Base-by-base conservation (phyloP, 768 basidiomycete genomes). In the Paxillus rubicundulus region DNA sequence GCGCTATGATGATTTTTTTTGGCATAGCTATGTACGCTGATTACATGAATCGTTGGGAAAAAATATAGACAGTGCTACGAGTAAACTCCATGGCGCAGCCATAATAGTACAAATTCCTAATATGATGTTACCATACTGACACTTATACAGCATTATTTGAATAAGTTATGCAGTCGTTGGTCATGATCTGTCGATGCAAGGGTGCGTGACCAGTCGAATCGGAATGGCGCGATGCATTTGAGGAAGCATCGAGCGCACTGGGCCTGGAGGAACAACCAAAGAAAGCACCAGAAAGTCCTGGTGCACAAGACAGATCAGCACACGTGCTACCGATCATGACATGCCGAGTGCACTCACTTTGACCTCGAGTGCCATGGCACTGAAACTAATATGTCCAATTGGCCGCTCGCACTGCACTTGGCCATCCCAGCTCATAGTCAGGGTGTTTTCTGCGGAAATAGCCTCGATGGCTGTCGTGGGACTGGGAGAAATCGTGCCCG, bases 201-300 rank as follows among this genome's bases (percentile, higher is more conserved):
- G 70, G 49, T 88, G 83, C 2, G 85, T 85, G 36, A 85, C 85
- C 36, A 87, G 62, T 47, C 78, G 75, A 30, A 87, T 81, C 3
- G 85, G 79, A 53, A 85, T 74, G 8, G 75, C 70, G 36, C 81
- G 66, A 59, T 79, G 77, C 54, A 70, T 55, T 63, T 79, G 61
- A 12, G 68, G 56, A 40, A 72, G 49, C 48, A 77, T 61, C 48
- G 73, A 62, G 50, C 60, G 57, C 32, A 50, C 68, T 66, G 57
- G 66, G 8, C 70, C 67, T 61, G 62, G 68, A 33, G 72, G 63
- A 0, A 74, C 75, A 27, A 75, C 55, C 54, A 87, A 56, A 1
- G 74, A 69, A 14, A 86, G 63, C 7, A 77, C 72, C 42, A 88
- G 73, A 54, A 80, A 86, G 60, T 88, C 86, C 85, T 87, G 59